These are phyloP conservation scores for Malus domestica DNA, from an alignment of 306 rosid species.

Conservation along the genomic window ASM211411v1 NC_041799.1:30975501-30976000, in stretches of 20 bases:
- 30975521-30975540: rapidly evolving
- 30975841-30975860: slow-evolving; percentile 32
- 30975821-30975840: slow-evolving; percentile 53
- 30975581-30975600: slow-evolving; percentile 19
- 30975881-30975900: slow-evolving; percentile 16
- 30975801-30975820: slow-evolving; percentile 71
- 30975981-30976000: too few relatives aligned
- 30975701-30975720: slow-evolving; percentile 34
- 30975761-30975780: slow-evolving; percentile 70
- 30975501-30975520: too few relatives aligned
- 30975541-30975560: too few relatives aligned
- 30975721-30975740: slow-evolving; percentile 36
- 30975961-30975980: too few relatives aligned
- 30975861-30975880: slow-evolving; percentile 25
- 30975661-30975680: slow-evolving; percentile 66
- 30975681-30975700: slow-evolving; percentile 42
- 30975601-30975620: slow-evolving; percentile 32
- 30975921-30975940: too few relatives aligned
- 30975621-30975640: slow-evolving; percentile 42
- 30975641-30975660: slow-evolving; percentile 77
- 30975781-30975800: slow-evolving; percentile 18
- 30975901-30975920: not conserved
- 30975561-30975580: slow-evolving; percentile 7
- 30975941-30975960: too few relatives aligned
- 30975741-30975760: slow-evolving; percentile 49